Conservation (phyloP, 768 basidiomycete species). For the Termitomyces sp. region DNA sequence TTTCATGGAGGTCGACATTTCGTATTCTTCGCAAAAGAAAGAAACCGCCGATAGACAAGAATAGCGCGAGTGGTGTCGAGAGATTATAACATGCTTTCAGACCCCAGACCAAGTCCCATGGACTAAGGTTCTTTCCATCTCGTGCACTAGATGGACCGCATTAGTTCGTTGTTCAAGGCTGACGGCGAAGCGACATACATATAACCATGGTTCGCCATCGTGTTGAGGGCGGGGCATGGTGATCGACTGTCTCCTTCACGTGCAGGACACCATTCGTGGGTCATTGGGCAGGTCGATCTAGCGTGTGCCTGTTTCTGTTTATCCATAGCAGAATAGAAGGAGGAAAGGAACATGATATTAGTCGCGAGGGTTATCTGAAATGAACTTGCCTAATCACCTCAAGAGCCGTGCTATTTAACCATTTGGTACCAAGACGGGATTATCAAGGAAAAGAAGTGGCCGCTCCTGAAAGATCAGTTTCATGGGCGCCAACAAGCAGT, state of each 20-base stretch:
- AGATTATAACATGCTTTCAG: not conserved
- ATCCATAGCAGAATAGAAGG: not conserved
- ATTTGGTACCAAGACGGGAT: not conserved
- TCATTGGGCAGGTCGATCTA: not conserved
- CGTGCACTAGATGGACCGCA: not conserved
- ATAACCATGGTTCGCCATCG: conserved; percentile 57
- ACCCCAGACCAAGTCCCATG: not conserved
- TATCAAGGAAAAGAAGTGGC: too few species aligned
- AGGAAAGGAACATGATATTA: not conserved
- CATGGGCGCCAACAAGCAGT: not conserved
- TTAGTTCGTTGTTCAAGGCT: not conserved
- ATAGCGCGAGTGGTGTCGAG: not conserved
- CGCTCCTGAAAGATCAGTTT: too few species aligned
- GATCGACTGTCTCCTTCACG: conserved; percentile 51
- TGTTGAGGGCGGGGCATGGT: conserved; percentile 70
- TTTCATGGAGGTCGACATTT: not conserved
- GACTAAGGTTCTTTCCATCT: not conserved
- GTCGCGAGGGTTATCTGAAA: not conserved
- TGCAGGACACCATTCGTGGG: conserved; percentile 38
- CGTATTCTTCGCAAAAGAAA: not conserved
- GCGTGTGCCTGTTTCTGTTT: not conserved
- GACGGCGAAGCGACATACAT: not conserved
- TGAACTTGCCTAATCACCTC: not conserved
- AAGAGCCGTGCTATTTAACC: not conserved
- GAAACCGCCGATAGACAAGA: not conserved